Base-by-base conservation (phyloP, 129 eudicot species). In the Artemisia annua region DNA sequence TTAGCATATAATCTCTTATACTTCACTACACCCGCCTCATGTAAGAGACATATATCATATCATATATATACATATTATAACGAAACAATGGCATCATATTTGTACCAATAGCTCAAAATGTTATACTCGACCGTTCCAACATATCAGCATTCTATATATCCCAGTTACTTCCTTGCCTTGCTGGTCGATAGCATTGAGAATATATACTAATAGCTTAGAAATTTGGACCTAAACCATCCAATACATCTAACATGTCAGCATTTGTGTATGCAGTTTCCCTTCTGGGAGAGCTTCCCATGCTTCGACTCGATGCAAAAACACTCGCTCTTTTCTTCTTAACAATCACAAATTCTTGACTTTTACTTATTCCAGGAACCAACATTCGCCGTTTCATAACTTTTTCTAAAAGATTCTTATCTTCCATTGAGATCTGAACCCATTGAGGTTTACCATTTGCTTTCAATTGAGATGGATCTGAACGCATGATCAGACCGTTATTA, bases 321-420 rank as follows among this genome's bases (percentile, higher is more conserved):
- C 49, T 64, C 0, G 63, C 19, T 68, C 60, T 74, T 20, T 76
- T 64, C 51, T 64, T 64, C 69, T 64, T 64, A 1, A 62, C 67
- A 35, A 75, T 26, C 63, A 66, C 80, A 20, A 92, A 84, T 61
- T 93, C 97, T 63, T 93, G 98, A 80, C 98, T 93, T 86, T 93
- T 93, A 84, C 98, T 93, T 12, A 77, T 84, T 50, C 95, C 95
- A 0, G 84, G 89, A 22, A 80, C 84, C 79, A 83, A 58, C 72
- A 80, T 82, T 56, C 82, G 67, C 84, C 87, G 81, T 61, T 80
- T 89, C 86, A 78, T 81, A 53, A 82, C 95, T 28, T 81, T 78
- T 48, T 89, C 97, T 63, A 93, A 55, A 43, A 89, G 83, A 62
- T 77, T 77, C 49, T 78, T 76, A 32, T 90, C 98, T 67, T 87